These are phyloP conservation scores for Botrytis porri DNA, from an alignment of 2,329 filamentous ascomycete species.

Conservation along the genomic window DNA sequence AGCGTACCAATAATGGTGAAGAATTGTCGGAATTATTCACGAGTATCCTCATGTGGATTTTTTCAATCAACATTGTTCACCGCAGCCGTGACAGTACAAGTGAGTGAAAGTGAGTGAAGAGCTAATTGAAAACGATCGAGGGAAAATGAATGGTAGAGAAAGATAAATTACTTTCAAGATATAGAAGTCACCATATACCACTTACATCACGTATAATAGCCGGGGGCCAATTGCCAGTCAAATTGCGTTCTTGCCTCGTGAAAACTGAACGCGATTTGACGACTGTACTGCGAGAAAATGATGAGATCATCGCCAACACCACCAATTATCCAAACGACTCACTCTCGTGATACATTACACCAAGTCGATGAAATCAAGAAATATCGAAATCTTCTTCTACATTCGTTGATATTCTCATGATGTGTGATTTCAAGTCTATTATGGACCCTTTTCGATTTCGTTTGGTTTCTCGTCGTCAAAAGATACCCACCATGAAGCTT, in stretches of 20 bases:
- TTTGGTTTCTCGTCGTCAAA: background rate
- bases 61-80: background rate
- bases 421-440: background rate
- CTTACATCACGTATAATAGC: background rate
- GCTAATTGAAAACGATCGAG: background rate
- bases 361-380: background rate
- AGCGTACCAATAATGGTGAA: background rate
- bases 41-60: background rate
- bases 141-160: background rate
- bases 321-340: background rate
- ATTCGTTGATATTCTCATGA: background rate
- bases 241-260: background rate
- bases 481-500: background rate
- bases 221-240: background rate
- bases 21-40: too few relatives aligned
- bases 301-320: too few relatives aligned
- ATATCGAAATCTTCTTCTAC: background rate
- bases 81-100: background rate
- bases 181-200: background rate
- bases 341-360: background rate
- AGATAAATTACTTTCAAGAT: background rate
- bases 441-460: background rate
- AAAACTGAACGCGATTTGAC: background rate
- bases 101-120: background rate
- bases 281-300: background rate